These are phyloP conservation scores for Chrysosporium keratinophilum DNA, from an alignment of 2,329 filamentous ascomycete species.

Conservation along the genomic window DNA sequence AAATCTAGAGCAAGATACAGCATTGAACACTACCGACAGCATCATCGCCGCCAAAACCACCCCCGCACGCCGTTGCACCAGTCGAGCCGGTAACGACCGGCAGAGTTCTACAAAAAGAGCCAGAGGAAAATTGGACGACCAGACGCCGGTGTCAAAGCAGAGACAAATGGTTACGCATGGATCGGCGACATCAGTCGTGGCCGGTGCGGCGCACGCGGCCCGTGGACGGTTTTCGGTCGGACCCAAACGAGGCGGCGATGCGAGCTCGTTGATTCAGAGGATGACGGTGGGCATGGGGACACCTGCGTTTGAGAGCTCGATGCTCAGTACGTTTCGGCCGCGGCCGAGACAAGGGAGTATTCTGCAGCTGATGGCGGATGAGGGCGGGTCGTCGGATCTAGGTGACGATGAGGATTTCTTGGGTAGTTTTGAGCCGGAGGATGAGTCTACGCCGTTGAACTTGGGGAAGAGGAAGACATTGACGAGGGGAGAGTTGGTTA, in stretches of 20 bases:
- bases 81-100: background rate
- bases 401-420: conserved; percentile 34
- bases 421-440: conserved; percentile 34
- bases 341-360: conserved; percentile 38
- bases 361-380: conserved; percentile 36
- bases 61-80: background rate
- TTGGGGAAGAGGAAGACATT: conserved; percentile 27
- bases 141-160: conserved; percentile 3
- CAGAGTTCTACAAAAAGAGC: background rate
- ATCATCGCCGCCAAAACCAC: background rate
- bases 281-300: conserved; percentile 25
- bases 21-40: background rate
- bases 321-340: conserved; percentile 37
- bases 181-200: background rate
- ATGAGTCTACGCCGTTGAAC: conserved; percentile 38
- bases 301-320: conserved; percentile 34
- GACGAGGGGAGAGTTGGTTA: conserved; percentile 11
- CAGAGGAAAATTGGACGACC: background rate
- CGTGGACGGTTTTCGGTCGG: conserved; percentile 8
- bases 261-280: conserved; percentile 12
- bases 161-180: background rate
- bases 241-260: conserved; percentile 11
- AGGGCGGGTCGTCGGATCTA: conserved; percentile 28
- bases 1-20: background rate
- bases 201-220: background rate